These are phyloP conservation scores for Aspergillus sp. DNA, from an alignment of 2,329 filamentous ascomycete genomes.

Conservation along the genomic window DNA sequence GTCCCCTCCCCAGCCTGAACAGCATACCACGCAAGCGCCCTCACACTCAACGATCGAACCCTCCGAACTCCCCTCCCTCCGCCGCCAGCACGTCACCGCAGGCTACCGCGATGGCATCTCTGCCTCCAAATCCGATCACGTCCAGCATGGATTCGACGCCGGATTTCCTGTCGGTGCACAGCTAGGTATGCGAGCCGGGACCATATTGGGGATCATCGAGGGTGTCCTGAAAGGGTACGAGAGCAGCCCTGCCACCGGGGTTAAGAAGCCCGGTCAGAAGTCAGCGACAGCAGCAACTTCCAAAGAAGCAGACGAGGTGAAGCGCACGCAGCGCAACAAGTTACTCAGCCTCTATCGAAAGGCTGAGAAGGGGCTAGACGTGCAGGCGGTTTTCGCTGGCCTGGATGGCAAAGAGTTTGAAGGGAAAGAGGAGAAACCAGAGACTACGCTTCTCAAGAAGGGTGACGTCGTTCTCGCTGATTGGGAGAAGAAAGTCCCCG, in stretches of 20 bases:
- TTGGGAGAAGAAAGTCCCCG: conserved; percentile 33
- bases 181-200: conserved; percentile 72
- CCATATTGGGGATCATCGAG: conserved; percentile 74
- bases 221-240: conserved; percentile 55
- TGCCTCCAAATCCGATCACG: conserved; percentile 68
- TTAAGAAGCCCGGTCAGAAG: conserved; percentile 26
- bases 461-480: conserved; percentile 29
- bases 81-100: conserved; percentile 74
- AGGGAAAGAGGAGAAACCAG: conserved; percentile 26
- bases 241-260: conserved; percentile 22
- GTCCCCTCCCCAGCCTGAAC: conserved; percentile 28
- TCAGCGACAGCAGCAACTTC: conserved; percentile 14
- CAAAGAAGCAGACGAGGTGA: conserved; percentile 3
- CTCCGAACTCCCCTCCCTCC: conserved; percentile 73
- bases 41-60: conserved; percentile 35
- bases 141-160: conserved; percentile 89
- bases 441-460: conserved; percentile 27
- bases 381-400: conserved; percentile 61
- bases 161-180: conserved; percentile 82
- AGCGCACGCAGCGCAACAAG: conserved; percentile 28
- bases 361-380: conserved; percentile 61
- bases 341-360: conserved; percentile 34
- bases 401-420: conserved; percentile 13
- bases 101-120: conserved; percentile 90
- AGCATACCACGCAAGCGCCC: neutral